phyloP scores from a whole-genome alignment of 768 basidiomycete genomes.

The Mycena galericulata region DNA sequence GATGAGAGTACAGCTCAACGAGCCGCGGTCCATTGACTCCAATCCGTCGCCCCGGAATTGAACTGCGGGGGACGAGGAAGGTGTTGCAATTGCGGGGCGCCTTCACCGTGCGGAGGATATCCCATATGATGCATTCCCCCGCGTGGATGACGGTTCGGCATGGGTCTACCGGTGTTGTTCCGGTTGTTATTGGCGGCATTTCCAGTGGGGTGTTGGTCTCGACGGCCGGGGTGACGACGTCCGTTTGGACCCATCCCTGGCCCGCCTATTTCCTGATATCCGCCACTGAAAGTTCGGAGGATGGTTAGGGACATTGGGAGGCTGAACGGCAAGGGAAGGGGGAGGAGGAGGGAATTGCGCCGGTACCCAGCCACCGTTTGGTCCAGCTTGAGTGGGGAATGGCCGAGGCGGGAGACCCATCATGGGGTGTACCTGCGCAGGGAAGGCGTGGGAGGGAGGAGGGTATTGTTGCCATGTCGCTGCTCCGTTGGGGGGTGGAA shows the following conservation, averaged over 20 bases:
- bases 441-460: conserved; percentile 41
- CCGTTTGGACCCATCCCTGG: conserved; percentile 31
- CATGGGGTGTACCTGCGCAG: conserved; percentile 41
- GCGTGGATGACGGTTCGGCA: conserved; percentile 42
- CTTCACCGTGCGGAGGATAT: conserved; percentile 35
- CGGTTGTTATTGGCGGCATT: conserved; percentile 35
- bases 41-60: conserved; percentile 40
- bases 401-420: conserved; percentile 38
- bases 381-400: conserved; percentile 19
- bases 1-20: conserved; percentile 37
- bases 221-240: conserved; percentile 41
- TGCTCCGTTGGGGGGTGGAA: conserved; percentile 42
- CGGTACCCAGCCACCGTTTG: conserved; percentile 40
- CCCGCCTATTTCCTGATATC: conserved; percentile 35
- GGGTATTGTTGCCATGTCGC: conserved; percentile 49
- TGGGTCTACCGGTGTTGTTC: conserved; percentile 38
- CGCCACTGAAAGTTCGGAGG: conserved; percentile 34
- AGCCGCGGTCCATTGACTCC: conserved; percentile 49
- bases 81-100: conserved; percentile 28
- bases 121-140: conserved; percentile 41
- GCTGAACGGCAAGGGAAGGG: conserved; percentile 30
- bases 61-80: conserved; percentile 33
- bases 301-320: conserved; percentile 29
- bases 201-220: conserved; percentile 37
- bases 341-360: conserved; percentile 39